Base-by-base conservation (phyloP, 768 basidiomycete genomes). In the Austroboletus festivus region DNA sequence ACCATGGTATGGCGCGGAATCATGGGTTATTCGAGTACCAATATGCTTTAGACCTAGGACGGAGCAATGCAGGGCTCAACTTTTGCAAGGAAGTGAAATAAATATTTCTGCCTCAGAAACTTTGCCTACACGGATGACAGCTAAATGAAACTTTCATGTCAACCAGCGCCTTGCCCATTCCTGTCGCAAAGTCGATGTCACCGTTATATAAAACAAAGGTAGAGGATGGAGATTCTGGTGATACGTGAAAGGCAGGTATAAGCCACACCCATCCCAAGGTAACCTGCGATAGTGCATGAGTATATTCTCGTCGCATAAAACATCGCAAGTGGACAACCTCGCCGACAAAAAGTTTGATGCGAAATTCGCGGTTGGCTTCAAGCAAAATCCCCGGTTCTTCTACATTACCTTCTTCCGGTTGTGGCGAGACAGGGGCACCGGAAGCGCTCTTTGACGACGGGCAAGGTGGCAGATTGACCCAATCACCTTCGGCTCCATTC, bases 201-300 rank as follows among this genome's bases (percentile, higher is more conserved):
- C 83, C 80, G 24, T 75, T 71, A 18, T 74, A 73, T 26, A 91
- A 64, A 11, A 65, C 54, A 21, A 86, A 48, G 20, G 33, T 53
- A 7, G 62, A 44, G n/a, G 60, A 52, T 8, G 68, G 60, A 4
- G 73, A 71, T 31, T 77, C 72, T 38, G 79, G 74, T 1, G 79
- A 71, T 72, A 91, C 79, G 60, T 93, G 88, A 70, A 93, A 93
- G 0, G 82, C 74, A 0, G 91, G 91, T 50, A 93, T 80, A 60
- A 93, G 76, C 91, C 91, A 93, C 42, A 83, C 62, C 91, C 91
- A 93, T 26, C 86, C 84, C 64, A 93, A 80, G 57, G 85, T 81
- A 0, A 91, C 74, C 77, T 90, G 60, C 21, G 30, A 47, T 26
- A 41, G 19, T 31, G 38, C 1, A 18, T 54, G 28, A 48, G 34